Base-by-base conservation (phyloP, 257 asterid genomes). In the Fraxinus excelsior region DNA sequence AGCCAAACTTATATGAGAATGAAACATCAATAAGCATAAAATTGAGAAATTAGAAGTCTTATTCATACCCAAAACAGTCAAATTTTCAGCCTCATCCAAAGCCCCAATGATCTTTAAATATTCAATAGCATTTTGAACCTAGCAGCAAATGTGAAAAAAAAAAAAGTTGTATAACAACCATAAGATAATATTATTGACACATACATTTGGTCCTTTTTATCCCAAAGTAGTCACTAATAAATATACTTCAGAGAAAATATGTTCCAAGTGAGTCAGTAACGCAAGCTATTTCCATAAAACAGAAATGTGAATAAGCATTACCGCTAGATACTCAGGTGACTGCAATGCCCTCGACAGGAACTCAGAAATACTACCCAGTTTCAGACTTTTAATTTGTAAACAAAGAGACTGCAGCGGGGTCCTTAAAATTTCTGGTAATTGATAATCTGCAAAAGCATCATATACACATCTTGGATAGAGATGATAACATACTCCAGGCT, bases 371-470 rank as follows among this genome's bases (percentile, higher is more conserved):
- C 99, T 88, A 3, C 99, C 99, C 31, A 92, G 92, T 79, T 94
- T 87, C 82, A 94, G 82, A 80, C 99, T 94, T 86, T 92, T 94
- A 83, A 94, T 92, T 86, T 92, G 99, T 85, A 94, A 82, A 86
- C 99, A 94, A 67, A 94, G 94, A 76, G 99, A 93, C 82, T 94
- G 99, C 84, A 94, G 84, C 74, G 99, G 99, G 32, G 99, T 92
- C 81, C 99, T 94, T 76, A 94, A 85, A 84, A 94, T 92, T 87
- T 94, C 98, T 16, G 99, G 97, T 77, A 94, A 85, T 73, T 94
- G 97, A 82, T 85, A 90, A 74, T 91, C 98, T 28, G 96, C 89
- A 88, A 94, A 93, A 70, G 87, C 91, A 86, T 94, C 96, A 81
- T 87, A 88, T 9, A 94, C 96, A 34, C 97, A 89, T 90, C 80